These are phyloP conservation scores for Alloteropsis semialata DNA, from an alignment of 176 grass and related monocot genomes.

Conservation along the genomic window DNA sequence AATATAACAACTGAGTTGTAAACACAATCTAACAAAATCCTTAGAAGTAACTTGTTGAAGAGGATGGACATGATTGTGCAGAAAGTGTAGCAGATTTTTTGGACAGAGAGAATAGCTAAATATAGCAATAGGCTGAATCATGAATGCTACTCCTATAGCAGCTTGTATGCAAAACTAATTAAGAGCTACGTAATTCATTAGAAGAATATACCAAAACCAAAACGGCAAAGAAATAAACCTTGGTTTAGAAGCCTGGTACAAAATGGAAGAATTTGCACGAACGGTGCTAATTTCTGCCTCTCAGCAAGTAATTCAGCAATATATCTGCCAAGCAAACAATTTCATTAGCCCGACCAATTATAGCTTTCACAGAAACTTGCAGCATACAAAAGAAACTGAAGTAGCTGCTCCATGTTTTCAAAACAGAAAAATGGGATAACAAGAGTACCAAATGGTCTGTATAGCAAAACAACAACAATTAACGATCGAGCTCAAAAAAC, in stretches of 20 bases:
- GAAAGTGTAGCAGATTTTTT: background rate
- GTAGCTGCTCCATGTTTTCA: background rate
- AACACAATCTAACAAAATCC: background rate
- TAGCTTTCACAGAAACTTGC: background rate
- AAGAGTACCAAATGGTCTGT: background rate
- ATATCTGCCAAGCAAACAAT: conserved; percentile 49
- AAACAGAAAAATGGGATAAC: background rate
- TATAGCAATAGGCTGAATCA: conserved; percentile 11
- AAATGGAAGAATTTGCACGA: conserved; percentile 93
- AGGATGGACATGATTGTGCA: background rate
- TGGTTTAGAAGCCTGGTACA: conserved; percentile 90
- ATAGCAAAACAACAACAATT: conserved; percentile 7
- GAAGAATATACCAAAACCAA: background rate
- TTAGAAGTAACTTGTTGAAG: background rate
- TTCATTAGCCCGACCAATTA: conserved; percentile 9
- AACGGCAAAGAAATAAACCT: conserved; percentile 40
- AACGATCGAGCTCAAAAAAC: background rate
- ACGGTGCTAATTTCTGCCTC: conserved; percentile 88
- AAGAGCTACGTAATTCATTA: background rate
- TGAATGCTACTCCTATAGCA: background rate
- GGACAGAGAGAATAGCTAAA: background rate
- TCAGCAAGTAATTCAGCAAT: conserved; percentile 82
- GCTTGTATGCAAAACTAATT: background rate
- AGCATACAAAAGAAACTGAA: background rate
- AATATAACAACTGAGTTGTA: background rate